Evolutionary conservation across 2,329 filamentous ascomycete species (phyloP), one percentile per base, ranked within the genome.

Genomic region (Apiospora marii): DNA sequence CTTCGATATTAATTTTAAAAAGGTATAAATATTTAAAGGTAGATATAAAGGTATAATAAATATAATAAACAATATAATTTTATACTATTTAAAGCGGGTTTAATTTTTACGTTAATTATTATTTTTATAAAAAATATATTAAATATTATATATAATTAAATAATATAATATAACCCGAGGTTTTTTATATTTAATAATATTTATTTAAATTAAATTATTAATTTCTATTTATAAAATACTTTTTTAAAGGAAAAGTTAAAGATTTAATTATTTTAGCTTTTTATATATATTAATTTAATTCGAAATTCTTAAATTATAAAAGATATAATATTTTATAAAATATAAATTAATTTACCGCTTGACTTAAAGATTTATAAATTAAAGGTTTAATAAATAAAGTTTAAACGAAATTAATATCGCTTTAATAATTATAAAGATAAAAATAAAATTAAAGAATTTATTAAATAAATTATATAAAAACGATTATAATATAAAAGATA

Each of bases 321-420:
- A 67, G 75, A 81, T 71, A 80, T 81, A 72, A 78, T 81, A 12
- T 78, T 77, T 30, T 51, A 79, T 16, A 73, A 80, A 71, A 75
- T 80, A 61, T 80, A 71, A 76, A 75, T 71, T n/a, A 75, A 75
- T 37, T 49, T 79, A n/a, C 71, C 69, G 19, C 74, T 71, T 27
- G 76, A 81, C 73, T 77, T 74, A 48, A 72, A 79, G 72, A 79
- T 80, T 71, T 49, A 74, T 7, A 64, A 73, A 49, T 72, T 79
- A 30, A 71, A 80, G 71, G 70, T 72, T 53, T 43, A 71, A 72
- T 71, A 72, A 70, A 73, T 27, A 68, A 14, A 70, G 61, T 75
- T 80, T 14, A 80, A 80, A 72, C 48, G 74, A 24, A 75, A 78
- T 30, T 68, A 74, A 24, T 79, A 79, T 67, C 69, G 70, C 14